phyloP scores from a whole-genome alignment of 2,329 filamentous ascomycete species.

The Colletotrichum caudatum region DNA sequence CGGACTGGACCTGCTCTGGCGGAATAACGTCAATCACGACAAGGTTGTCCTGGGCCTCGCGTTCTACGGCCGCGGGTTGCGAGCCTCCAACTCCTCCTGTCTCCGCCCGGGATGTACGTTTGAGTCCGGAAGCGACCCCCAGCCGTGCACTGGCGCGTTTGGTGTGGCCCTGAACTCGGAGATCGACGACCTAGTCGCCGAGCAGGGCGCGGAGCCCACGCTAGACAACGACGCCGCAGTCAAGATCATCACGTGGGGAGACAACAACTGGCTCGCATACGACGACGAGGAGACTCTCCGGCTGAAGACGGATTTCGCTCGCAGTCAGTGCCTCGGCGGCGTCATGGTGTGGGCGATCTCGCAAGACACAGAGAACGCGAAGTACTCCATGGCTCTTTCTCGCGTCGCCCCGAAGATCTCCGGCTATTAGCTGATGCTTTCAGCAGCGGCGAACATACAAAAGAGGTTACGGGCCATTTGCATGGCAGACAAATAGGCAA shows the following conservation, averaged over 20 bases:
- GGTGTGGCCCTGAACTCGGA: constrained; percentile 46
- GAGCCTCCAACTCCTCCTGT: background rate
- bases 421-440: background rate
- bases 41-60: constrained; percentile 58
- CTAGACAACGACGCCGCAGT: constrained; percentile 46
- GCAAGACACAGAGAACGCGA: constrained; percentile 20
- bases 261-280: constrained; percentile 49
- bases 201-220: constrained; percentile 6
- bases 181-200: constrained; percentile 44
- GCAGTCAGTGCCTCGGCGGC: constrained; percentile 46
- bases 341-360: constrained; percentile 45
- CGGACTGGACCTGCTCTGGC: constrained; percentile 60
- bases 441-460: background rate
- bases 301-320: constrained; percentile 44
- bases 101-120: background rate
- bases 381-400: background rate
- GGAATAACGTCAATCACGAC: constrained; percentile 53
- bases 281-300: constrained; percentile 45
- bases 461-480: background rate
- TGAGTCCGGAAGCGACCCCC: constrained; percentile 2
- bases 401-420: background rate
- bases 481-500: too few species aligned
- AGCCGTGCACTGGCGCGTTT: constrained; percentile 41
- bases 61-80: constrained; percentile 54
- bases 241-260: constrained; percentile 45